A percentile compares a stretch with the other conserved stretches of the same genome.
These are phyloP conservation scores for Fistulinella cinereoalba DNA, from an alignment of 1,284 basidiomycete genomes.

Conservation along the genomic window DNA sequence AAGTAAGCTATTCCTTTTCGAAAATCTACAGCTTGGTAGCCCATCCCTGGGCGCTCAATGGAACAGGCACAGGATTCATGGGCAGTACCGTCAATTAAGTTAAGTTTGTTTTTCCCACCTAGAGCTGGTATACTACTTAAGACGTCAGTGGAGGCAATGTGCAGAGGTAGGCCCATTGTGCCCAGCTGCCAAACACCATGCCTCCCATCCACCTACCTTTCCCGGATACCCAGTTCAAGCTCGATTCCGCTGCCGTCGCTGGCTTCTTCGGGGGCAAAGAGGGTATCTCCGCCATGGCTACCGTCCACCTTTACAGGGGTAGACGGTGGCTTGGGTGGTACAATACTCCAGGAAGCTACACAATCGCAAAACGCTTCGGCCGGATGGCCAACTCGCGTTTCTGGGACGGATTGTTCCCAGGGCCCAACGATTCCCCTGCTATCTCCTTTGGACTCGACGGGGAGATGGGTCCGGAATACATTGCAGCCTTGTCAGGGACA, in stretches of 20 bases:
- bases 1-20: too few relatives aligned
- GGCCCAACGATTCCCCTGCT: not conserved
- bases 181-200: not conserved
- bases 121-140: not conserved
- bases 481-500: not conserved
- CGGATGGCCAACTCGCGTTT: not conserved
- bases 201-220: too few relatives aligned
- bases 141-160: not conserved
- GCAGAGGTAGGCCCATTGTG: not conserved
- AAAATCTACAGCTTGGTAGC: too few relatives aligned
- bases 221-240: too few relatives aligned
- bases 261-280: not conserved
- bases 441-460: not conserved
- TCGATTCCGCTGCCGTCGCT: not conserved
- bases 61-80: not conserved
- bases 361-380: not conserved
- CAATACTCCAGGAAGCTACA: not conserved
- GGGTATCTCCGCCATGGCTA: not conserved
- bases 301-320: not conserved
- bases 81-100: too few relatives aligned
- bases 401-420: not conserved
- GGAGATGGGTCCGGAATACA: not conserved
- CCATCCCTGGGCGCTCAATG: too few relatives aligned
- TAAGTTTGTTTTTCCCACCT: not conserved
- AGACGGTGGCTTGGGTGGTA: not conserved